Base-by-base conservation (phyloP, 805 yeast genomes). In the Sporopachydermia lactativora region DNA sequence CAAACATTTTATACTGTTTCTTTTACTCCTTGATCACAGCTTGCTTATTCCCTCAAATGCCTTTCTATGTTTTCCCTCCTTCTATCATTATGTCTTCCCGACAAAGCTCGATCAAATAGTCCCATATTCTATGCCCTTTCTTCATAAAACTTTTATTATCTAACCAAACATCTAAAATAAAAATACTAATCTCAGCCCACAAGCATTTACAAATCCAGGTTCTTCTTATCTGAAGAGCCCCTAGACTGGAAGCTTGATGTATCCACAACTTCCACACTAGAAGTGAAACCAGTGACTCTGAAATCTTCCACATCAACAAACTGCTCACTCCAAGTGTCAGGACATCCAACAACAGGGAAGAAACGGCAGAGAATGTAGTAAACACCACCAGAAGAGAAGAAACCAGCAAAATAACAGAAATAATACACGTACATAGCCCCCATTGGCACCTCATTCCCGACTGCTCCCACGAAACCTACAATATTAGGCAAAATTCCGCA, bases 401-500 rank as follows among this genome's bases (percentile, higher is more conserved):
- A 83, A 1, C 96, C 95, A 44, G 79, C 69, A 48, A 85, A 76
- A 64, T 77, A 85, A 57, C 79, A 80, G 50, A 85, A 61, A 45
- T 77, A 63, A 63, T 81, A 85, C 37, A 85, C 73, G 43, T 73
- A 66, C 43, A 74, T 71, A 6, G 95, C 95, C 19, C 89, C 94
- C 38, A 64, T 61, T 18, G 95, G 94, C 13, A 84, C 94, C 44
- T 65, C 69, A n/a, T 76, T 71, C 34, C 78, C 82, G 17, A 82
- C 75, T 5, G 86, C 85, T 47, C 94, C 85, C 4, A 79, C 89
- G 50, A 85, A 85, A 1, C 96, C 96, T 15, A 81, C 81, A 52
- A 85, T 77, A 52, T 84, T 85, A 38, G 94, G 92, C 28, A 75
- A 63, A 44, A 86, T 77, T 42, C 95, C 95, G 48, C 77, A 68